These are phyloP conservation scores for Pichia phayaonensis DNA, from an alignment of 805 yeast species.

Conservation along the genomic window DNA sequence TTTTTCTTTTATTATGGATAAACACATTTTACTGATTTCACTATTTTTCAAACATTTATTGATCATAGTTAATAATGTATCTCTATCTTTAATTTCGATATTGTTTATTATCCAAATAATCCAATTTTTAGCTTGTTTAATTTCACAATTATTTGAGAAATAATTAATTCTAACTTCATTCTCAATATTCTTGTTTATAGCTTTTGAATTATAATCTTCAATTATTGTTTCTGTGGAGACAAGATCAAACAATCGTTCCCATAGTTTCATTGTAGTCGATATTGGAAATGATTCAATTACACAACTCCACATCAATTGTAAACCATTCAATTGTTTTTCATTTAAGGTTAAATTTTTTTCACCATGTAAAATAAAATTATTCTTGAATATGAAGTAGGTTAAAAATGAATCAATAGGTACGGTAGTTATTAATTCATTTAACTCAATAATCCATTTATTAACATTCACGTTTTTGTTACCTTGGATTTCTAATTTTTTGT, in stretches of 20 bases:
- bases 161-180: neutral
- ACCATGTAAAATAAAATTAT: conserved; percentile 27
- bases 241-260: conserved; percentile 12
- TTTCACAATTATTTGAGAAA: conserved; percentile 8
- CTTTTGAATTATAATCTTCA: conserved; percentile 1
- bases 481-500: conserved; percentile 36
- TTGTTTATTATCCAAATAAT: conserved; percentile 8
- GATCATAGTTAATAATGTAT: conserved; percentile 9
- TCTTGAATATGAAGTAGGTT: conserved; percentile 24
- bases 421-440: neutral
- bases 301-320: conserved; percentile 27
- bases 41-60: conserved; percentile 9
- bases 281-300: conserved; percentile 17
- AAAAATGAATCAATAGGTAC: conserved; percentile 14
- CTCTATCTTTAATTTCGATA: conserved; percentile 13
- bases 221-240: conserved; percentile 6
- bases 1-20: neutral
- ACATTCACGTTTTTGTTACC: conserved; percentile 37
- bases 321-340: conserved; percentile 23
- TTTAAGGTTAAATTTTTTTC: conserved; percentile 11
- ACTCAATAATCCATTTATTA: conserved; percentile 11
- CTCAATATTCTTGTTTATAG: neutral
- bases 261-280: conserved; percentile 13
- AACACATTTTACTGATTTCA: conserved; percentile 3
- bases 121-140: conserved; percentile 8